phyloP scores from a whole-genome alignment of 176 grass and related monocot genomes.

The Musa troglodytarum region DNA sequence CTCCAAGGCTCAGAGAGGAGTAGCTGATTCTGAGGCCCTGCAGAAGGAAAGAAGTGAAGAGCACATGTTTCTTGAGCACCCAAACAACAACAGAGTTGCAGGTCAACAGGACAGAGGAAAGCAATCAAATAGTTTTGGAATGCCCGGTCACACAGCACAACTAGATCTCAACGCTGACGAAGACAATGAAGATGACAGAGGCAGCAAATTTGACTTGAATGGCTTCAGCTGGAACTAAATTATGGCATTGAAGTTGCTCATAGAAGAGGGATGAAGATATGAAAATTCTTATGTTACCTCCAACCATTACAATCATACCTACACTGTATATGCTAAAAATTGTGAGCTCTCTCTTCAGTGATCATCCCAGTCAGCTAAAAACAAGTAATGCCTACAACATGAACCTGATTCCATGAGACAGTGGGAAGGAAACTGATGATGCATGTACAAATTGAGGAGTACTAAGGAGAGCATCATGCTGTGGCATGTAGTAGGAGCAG shows the following conservation, averaged over 20 bases:
- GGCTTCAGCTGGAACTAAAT: slow-evolving; percentile 53
- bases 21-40: slow-evolving; percentile 5
- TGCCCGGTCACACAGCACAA: slow-evolving; percentile 8
- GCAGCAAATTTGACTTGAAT: slow-evolving; percentile 57
- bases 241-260: neutral
- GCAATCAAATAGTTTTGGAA: slow-evolving; percentile 33
- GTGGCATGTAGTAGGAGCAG: too few species aligned
- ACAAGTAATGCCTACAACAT: neutral
- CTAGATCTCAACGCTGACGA: slow-evolving; percentile 48
- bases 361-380: neutral
- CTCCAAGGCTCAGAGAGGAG: slow-evolving; percentile 30
- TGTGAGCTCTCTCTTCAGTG: neutral
- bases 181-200: slow-evolving; percentile 6
- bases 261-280: neutral
- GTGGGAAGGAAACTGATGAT: neutral
- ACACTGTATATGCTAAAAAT: neutral
- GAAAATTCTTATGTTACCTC: neutral
- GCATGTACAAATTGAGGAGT: neutral
- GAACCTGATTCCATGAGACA: neutral
- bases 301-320: neutral
- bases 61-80: slow-evolving; percentile 38
- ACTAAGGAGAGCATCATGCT: neutral
- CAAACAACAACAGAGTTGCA: slow-evolving; percentile 29
- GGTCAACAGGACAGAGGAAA: slow-evolving; percentile 24
- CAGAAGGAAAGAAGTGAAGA: slow-evolving; percentile 10